These are phyloP conservation scores for Vigna hirtella DNA, from an alignment of 306 rosid species.

Conservation along the genomic window DNA sequence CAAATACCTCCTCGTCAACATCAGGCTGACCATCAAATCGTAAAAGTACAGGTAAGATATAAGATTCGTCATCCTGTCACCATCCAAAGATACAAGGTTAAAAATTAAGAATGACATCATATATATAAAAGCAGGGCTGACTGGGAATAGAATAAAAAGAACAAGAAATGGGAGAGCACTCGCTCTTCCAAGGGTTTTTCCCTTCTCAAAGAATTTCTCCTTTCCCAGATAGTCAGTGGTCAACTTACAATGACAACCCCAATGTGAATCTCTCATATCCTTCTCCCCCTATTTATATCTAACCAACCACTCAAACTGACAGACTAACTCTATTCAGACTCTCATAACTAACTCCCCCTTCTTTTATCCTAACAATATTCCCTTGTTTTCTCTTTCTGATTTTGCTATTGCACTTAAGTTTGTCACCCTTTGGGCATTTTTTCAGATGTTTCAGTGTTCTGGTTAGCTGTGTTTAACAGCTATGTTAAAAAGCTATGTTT, in stretches of 20 bases:
- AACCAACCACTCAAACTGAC: too few relatives aligned
- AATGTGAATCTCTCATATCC: too few relatives aligned
- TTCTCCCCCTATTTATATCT: too few relatives aligned
- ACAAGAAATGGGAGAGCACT: too few relatives aligned
- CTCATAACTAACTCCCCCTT: too few relatives aligned
- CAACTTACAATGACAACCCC: too few relatives aligned
- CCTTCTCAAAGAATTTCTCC: too few relatives aligned
- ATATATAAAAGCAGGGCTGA: background rate
- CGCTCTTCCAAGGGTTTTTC: too few relatives aligned
- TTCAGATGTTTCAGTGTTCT: background rate
- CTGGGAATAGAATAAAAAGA: too few relatives aligned
- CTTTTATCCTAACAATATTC: background rate
- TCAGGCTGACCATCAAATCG: constrained; percentile 94
- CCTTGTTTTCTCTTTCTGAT: background rate
- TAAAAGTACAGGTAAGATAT: constrained; percentile 90
- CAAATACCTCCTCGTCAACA: constrained; percentile 91
- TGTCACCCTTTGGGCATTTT: background rate
- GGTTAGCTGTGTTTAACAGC: background rate
- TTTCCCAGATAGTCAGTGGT: too few relatives aligned
- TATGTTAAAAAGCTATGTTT: background rate
- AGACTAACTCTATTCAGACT: too few relatives aligned
- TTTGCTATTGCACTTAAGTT: background rate
- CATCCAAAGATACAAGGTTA: constrained; percentile 51
- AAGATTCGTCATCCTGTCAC: constrained; percentile 91
- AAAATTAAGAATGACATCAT: constrained; percentile 7